Percentiles rank a stretch among this genome's conserved stretches.
These are phyloP conservation scores for Collybia mongolica DNA, from an alignment of 768 basidiomycete genomes.

Conservation along the genomic window DNA sequence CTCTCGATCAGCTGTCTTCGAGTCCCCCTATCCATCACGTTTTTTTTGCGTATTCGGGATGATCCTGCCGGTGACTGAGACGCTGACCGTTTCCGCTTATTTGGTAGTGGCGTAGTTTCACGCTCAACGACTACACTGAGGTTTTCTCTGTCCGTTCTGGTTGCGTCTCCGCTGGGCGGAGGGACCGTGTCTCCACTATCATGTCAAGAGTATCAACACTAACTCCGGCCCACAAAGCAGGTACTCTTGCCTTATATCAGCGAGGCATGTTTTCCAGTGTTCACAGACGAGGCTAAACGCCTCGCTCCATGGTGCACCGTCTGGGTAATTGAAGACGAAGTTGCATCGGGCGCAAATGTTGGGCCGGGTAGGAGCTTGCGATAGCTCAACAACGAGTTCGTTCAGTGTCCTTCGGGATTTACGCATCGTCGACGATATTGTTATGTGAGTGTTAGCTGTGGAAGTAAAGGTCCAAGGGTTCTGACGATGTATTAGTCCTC, in stretches of 20 bases:
- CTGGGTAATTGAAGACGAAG: neutral
- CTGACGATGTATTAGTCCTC: no score
- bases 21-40: constrained; percentile 4
- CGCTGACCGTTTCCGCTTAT: no score
- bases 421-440: no score
- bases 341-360: neutral
- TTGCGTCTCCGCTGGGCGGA: neutral
- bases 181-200: neutral
- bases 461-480: constrained; percentile 4
- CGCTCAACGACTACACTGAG: neutral
- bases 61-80: no score
- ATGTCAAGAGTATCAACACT: neutral
- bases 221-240: neutral
- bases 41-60: neutral
- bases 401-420: neutral
- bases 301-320: neutral
- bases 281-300: neutral
- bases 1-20: constrained; percentile 1
- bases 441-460: neutral
- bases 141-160: neutral
- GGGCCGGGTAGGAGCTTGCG: neutral
- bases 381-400: neutral
- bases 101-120: neutral
- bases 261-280: neutral
- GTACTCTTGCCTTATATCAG: neutral